Percentiles rank a stretch among this genome's conserved stretches.
Conservation (phyloP, 306 rosid genomes). For the Dalbergia oliveri region DNA sequence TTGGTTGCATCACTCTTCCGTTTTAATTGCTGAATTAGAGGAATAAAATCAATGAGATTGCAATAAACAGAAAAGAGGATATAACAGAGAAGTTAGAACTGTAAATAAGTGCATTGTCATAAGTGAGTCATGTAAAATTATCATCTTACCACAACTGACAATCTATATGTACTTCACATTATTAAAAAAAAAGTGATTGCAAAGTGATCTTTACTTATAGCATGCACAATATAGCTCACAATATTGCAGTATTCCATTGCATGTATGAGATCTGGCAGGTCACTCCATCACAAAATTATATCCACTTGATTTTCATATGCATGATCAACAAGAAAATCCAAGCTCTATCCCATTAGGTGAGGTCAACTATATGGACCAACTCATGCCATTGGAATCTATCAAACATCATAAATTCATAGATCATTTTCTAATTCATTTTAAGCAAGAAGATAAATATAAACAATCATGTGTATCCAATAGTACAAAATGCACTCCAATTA, state of each 20-base stretch:
- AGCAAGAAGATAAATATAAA: not conserved
- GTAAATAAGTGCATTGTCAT: conserved; percentile 1
- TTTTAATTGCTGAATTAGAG: conserved; percentile 64
- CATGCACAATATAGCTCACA: not conserved
- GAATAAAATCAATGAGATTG: not conserved
- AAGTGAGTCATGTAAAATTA: not conserved
- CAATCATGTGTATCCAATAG: not conserved
- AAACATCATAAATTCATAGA: no score
- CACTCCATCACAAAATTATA: not conserved
- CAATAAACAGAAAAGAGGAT: not conserved
- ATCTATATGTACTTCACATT: not conserved
- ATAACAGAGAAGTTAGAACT: not conserved
- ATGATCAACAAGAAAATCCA: not conserved
- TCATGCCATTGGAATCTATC: no score
- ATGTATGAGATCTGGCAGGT: conserved; percentile 4
- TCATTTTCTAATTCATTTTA: no score
- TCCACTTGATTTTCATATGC: not conserved
- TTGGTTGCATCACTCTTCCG: conserved; percentile 71
- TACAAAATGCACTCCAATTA: not conserved
- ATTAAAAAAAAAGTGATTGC: not conserved
- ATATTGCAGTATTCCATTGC: conserved; percentile 4
- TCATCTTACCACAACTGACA: not conserved
- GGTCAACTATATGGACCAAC: no score
- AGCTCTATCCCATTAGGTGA: not conserved
- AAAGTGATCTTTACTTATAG: not conserved